Base-by-base conservation (phyloP, 2,329 filamentous ascomycete species). In the Karstenula rhodostoma region DNA sequence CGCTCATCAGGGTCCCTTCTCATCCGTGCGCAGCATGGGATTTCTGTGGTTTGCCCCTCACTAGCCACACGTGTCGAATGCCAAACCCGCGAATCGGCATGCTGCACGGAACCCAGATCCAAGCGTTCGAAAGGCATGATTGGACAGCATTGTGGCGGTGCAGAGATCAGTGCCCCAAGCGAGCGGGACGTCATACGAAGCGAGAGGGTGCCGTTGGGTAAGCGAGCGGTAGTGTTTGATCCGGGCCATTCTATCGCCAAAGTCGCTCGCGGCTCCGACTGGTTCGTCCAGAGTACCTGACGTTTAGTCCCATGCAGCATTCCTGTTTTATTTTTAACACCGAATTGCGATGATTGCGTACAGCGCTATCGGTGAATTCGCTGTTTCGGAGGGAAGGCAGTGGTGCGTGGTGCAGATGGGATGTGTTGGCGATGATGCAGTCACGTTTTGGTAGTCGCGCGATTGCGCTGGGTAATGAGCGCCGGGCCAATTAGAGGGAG, bases 1-100 rank as follows among this genome's bases (percentile, higher is more conserved):
- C 42, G 62, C 44, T 56, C 67, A 74, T 74, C 72, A 74, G 71
- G 72, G 67, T 69, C 67, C 58, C 33, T 55, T 33, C 52, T 47
- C 13, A 22, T 37, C 29, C 7, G 44, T 40, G 53, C 63, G 61
- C 62, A 61, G 62, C 59, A 63, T 59, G 64, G 59, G 19, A 57
- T 52, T 59, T 57, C 56, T 57, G 60, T 42, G 58, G 50, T 64
- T 65, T 62, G 65, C 67, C 68, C 62, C 69, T 70, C 70, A 69
- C 67, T 64, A 74, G 72, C 72, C 71, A 73, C 69, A 71, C 58
- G 19, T 43, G 15, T 29, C 3, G 25, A 12, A 44, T 44, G 22
- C 23, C 7, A 22, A 44, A 29, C 17, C 22, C 37, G 37, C 51
- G 37, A 54, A 54, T 54, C 15, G 25, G 51, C 37, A 40, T 54